Percentiles rank a stretch among this genome's conserved stretches.
Conservation (phyloP, 2,329 filamentous ascomycete species). For the Aspergillus uvarum region DNA sequence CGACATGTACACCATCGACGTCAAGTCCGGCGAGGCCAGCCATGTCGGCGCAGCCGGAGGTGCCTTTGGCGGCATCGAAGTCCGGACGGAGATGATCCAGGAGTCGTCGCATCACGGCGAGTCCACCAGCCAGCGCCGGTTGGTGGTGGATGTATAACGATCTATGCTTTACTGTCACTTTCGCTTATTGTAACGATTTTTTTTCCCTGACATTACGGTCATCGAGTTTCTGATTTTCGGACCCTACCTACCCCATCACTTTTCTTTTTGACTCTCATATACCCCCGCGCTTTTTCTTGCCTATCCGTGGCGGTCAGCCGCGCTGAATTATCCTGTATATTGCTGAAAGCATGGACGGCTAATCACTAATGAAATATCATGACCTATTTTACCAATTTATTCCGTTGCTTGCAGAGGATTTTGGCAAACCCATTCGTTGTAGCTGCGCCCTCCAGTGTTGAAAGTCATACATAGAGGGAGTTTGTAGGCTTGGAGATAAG, state of each 20-base stretch:
- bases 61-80: slow-evolving; percentile 29
- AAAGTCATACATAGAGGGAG: no score
- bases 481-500: no score
- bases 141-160: slow-evolving; percentile 23
- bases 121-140: slow-evolving; percentile 22
- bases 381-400: no score
- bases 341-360: no score
- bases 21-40: slow-evolving; percentile 21
- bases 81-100: slow-evolving; percentile 34
- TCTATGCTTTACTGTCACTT: background rate
- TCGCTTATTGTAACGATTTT: background rate
- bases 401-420: no score
- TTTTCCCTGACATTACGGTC: background rate
- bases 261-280: background rate
- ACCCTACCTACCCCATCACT: background rate
- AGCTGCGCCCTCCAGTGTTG: no score
- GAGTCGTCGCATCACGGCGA: slow-evolving; percentile 22
- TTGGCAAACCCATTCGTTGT: no score
- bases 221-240: no score
- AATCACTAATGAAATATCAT: no score
- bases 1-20: slow-evolving; percentile 31
- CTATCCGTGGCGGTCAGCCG: no score
- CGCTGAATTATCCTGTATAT: no score
- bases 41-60: slow-evolving; percentile 2
- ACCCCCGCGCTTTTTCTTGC: no score